These are phyloP conservation scores for Phalaenopsis hybrid DNA, from an alignment of 116 monocot genomes.

Conservation along the genomic window DNA sequence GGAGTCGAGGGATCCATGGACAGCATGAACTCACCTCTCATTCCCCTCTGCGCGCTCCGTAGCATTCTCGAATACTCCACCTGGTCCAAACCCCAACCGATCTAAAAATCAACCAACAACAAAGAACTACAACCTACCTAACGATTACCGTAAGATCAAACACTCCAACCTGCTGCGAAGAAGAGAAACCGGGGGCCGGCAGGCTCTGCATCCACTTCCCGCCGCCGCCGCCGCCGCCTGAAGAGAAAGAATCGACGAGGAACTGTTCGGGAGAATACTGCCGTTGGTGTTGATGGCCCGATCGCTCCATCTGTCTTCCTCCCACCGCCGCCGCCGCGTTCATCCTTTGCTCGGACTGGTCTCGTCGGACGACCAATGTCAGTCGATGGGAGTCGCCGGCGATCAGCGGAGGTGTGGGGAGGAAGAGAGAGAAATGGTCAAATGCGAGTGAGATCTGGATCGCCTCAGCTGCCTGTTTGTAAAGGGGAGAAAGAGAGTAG, in stretches of 20 bases:
- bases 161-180: constrained; percentile 33
- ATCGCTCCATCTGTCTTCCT: constrained; percentile 47
- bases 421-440: background rate
- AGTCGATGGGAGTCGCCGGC: background rate
- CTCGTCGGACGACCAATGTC: background rate
- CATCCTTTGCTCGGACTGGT: constrained; percentile 18
- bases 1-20: constrained; percentile 45
- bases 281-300: constrained; percentile 47
- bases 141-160: background rate
- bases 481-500: background rate
- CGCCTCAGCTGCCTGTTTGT: background rate
- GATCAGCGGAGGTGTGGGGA: background rate
- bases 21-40: constrained; percentile 51
- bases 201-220: constrained; percentile 19
- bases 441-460: background rate
- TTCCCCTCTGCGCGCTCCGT: constrained; percentile 54
- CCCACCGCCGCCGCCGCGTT: constrained; percentile 34
- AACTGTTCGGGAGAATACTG: constrained; percentile 72
- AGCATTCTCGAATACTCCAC: constrained; percentile 57
- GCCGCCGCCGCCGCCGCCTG: background rate
- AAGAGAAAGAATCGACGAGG: constrained; percentile 33
- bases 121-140: background rate
- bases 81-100: constrained; percentile 15
- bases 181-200: constrained; percentile 11
- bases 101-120: constrained; percentile 4